Percentiles rank a stretch among this genome's conserved stretches.
These are phyloP conservation scores for Cytospora mali DNA, from an alignment of 2,329 filamentous ascomycete genomes.

Conservation along the genomic window DNA sequence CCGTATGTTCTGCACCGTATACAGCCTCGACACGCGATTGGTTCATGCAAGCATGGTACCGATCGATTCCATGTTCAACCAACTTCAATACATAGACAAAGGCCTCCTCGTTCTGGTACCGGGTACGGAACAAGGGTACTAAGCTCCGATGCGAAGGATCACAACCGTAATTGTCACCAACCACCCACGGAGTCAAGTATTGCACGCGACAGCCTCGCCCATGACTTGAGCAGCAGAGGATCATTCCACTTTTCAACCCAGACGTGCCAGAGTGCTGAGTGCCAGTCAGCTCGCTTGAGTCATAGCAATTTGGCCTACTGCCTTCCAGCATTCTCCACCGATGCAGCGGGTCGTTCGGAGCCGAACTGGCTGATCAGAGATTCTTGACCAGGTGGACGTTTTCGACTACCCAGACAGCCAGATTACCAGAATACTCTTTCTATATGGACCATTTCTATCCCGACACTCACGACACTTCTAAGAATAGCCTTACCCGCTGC, in stretches of 20 bases:
- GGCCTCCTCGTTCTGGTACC: too few relatives aligned
- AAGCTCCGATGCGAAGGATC: constrained; percentile 2
- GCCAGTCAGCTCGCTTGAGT: constrained; percentile 17
- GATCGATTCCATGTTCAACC: neutral
- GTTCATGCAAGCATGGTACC: neutral
- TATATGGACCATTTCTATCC: too few relatives aligned
- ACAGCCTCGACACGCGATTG: neutral
- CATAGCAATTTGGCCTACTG: constrained; percentile 12
- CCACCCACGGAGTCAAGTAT: constrained; percentile 7
- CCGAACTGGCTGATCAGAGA: constrained; percentile 7
- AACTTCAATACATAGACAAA: neutral
- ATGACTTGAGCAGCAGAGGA: constrained; percentile 11
- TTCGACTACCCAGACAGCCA: too few relatives aligned
- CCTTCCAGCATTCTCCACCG: constrained; percentile 15
- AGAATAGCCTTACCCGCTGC: neutral
- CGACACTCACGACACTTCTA: neutral
- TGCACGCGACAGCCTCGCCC: neutral
- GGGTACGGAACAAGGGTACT: neutral
- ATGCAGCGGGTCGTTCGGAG: constrained; percentile 14
- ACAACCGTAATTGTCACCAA: neutral
- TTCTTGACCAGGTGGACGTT: neutral
- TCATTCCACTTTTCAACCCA: too few relatives aligned
- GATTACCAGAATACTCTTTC: too few relatives aligned
- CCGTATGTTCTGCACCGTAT: neutral
- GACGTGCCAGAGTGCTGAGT: too few relatives aligned